Conservation (phyloP, 805 yeast genomes). For the Yamadazyma sp. region DNA sequence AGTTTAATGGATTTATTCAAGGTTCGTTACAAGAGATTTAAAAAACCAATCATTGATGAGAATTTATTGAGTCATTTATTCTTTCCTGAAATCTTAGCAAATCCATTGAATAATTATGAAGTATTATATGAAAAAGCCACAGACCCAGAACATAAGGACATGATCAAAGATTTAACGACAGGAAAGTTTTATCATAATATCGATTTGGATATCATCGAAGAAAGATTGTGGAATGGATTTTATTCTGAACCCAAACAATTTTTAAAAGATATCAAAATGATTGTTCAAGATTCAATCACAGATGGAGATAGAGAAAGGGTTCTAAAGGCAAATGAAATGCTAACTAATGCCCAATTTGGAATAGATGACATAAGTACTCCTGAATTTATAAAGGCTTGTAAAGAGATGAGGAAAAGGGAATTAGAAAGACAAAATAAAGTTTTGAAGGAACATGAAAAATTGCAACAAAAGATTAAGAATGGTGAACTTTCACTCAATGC, state of each 20-base stretch:
- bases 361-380: constrained; percentile 82
- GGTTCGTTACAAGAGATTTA: constrained; percentile 81
- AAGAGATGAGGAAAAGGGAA: constrained; percentile 67
- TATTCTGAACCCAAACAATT: constrained; percentile 92
- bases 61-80: constrained; percentile 68
- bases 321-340: constrained; percentile 86
- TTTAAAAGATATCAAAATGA: constrained; percentile 78
- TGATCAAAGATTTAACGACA: constrained; percentile 77
- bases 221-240: constrained; percentile 93
- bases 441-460: constrained; percentile 29
- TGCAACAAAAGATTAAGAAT: constrained; percentile 3
- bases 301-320: constrained; percentile 82
- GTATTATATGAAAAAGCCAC: constrained; percentile 45
- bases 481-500: neutral
- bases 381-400: constrained; percentile 73
- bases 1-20: constrained; percentile 89
- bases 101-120: constrained; percentile 35
- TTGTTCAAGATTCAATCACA: constrained; percentile 71
- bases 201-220: constrained; percentile 93
- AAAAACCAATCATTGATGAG: constrained; percentile 88
- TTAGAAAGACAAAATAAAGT: constrained; percentile 46
- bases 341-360: constrained; percentile 93
- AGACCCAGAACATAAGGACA: constrained; percentile 49
- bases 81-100: constrained; percentile 50
- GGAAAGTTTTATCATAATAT: constrained; percentile 77